phyloP scores from a whole-genome alignment of 1,139 yeast species.

The Eremothecium cymbalariae region DNA sequence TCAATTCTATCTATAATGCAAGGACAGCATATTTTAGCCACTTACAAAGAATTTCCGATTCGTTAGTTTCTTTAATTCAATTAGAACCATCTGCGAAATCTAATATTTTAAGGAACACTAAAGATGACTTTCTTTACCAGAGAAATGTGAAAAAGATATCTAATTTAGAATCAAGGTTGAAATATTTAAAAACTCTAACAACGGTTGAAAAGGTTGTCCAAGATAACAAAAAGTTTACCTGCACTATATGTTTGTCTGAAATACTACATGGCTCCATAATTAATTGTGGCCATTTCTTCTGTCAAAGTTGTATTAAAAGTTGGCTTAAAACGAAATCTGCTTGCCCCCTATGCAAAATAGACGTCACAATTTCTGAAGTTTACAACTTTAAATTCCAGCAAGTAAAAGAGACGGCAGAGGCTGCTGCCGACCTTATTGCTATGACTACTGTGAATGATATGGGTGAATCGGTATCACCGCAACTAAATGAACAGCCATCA shows the following conservation, averaged over 20 bases:
- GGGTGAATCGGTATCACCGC: constrained; percentile 14
- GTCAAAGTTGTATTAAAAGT: constrained; percentile 62
- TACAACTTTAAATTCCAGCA: constrained; percentile 26
- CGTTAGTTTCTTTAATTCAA: constrained; percentile 37
- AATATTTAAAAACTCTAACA: constrained; percentile 51
- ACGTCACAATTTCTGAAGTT: constrained; percentile 41
- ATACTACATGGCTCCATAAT: constrained; percentile 73
- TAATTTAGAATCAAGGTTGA: constrained; percentile 44
- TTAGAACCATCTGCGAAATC: constrained; percentile 16
- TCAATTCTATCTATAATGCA: constrained; percentile 65
- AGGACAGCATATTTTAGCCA: constrained; percentile 76
- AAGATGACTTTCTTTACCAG: constrained; percentile 15
- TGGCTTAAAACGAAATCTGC: constrained; percentile 53
- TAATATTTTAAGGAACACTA: constrained; percentile 26
- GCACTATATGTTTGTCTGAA: constrained; percentile 67
- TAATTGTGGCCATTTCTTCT: constrained; percentile 84
- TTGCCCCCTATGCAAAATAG: constrained; percentile 80
- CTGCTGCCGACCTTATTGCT: constrained; percentile 1
- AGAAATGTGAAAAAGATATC: constrained; percentile 29
- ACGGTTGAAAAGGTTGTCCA: constrained; percentile 23
- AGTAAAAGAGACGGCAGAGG: constrained; percentile 9
- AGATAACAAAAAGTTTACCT: constrained; percentile 33
- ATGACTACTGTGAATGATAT: constrained; percentile 3
- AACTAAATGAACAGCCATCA: constrained; percentile 22
- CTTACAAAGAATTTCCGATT: constrained; percentile 78